These are phyloP conservation scores for Sextonia rubra DNA, from an alignment of 164 flowering plant species.

Conservation along the genomic window DNA sequence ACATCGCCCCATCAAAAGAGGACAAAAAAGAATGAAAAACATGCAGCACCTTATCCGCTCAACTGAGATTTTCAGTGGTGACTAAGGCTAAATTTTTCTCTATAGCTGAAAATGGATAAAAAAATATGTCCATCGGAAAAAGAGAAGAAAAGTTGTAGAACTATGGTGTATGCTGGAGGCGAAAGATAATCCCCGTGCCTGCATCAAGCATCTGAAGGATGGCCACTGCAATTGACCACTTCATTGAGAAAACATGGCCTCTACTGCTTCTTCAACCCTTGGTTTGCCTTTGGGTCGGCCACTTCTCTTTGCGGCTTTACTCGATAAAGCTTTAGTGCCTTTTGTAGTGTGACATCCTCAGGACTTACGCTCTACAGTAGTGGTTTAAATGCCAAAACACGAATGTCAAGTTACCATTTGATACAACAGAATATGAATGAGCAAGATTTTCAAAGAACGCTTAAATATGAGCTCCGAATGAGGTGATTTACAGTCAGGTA, in stretches of 20 bases:
- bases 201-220: not conserved
- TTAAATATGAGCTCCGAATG: too few relatives aligned
- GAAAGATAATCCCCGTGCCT: not conserved
- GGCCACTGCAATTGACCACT: not conserved
- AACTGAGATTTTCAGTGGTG: not conserved
- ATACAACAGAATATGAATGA: too few relatives aligned
- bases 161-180: not conserved
- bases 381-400: too few relatives aligned
- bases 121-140: not conserved
- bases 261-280: too few relatives aligned
- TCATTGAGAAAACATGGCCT: conserved; percentile 6
- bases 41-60: not conserved
- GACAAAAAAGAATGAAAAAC: not conserved
- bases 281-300: too few relatives aligned
- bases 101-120: not conserved
- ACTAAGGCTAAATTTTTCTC: not conserved
- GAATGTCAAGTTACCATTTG: too few relatives aligned
- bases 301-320: too few relatives aligned
- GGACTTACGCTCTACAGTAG: too few relatives aligned
- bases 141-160: not conserved
- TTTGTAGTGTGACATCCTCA: too few relatives aligned
- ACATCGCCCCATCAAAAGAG: not conserved
- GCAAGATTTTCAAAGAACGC: too few relatives aligned
- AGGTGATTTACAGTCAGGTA: too few relatives aligned
- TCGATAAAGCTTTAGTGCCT: too few relatives aligned